Conservation (phyloP, 208 protist species). For the Trypanosoma mega region DNA sequence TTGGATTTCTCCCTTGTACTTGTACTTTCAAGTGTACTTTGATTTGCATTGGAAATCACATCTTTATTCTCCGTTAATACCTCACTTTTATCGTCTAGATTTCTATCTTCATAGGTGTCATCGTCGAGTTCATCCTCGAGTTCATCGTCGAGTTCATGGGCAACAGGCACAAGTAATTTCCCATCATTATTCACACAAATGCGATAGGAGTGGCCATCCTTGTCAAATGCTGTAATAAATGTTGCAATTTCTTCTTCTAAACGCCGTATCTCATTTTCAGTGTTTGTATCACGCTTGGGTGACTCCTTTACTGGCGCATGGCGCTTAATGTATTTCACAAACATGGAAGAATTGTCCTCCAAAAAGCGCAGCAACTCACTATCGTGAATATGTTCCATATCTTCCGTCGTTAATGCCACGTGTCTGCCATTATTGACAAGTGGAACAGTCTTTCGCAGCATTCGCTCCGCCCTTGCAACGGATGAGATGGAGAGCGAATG, state of each 20-base stretch:
- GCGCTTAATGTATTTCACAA: constrained; percentile 32
- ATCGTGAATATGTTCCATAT: constrained; percentile 59
- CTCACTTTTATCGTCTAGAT: constrained; percentile 3
- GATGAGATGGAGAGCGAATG: constrained; percentile 37
- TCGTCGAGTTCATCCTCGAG: background rate
- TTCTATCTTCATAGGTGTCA: background rate
- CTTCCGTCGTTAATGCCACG: constrained; percentile 50
- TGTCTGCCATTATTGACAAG: constrained; percentile 46
- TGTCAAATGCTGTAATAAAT: constrained; percentile 85
- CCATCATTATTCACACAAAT: constrained; percentile 54
- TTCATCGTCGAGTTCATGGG: constrained; percentile 4
- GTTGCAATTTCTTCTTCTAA: constrained; percentile 63
- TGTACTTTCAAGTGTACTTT: background rate
- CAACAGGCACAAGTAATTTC: constrained; percentile 51
- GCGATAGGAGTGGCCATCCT: constrained; percentile 66
- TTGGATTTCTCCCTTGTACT: background rate
- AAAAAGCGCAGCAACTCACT: constrained; percentile 55
- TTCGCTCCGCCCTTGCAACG: constrained; percentile 49
- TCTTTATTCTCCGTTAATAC: too few species aligned
- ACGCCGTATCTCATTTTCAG: constrained; percentile 45
- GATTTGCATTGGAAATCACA: too few species aligned
- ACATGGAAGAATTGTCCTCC: constrained; percentile 38
- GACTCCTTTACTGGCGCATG: background rate
- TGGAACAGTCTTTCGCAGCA: constrained; percentile 42
- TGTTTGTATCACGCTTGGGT: constrained; percentile 4